A percentile compares a stretch with the other conserved stretches of the same genome.
Conservation (phyloP, 2,329 filamentous ascomycete genomes). For the Talaromyces funiculosus region DNA sequence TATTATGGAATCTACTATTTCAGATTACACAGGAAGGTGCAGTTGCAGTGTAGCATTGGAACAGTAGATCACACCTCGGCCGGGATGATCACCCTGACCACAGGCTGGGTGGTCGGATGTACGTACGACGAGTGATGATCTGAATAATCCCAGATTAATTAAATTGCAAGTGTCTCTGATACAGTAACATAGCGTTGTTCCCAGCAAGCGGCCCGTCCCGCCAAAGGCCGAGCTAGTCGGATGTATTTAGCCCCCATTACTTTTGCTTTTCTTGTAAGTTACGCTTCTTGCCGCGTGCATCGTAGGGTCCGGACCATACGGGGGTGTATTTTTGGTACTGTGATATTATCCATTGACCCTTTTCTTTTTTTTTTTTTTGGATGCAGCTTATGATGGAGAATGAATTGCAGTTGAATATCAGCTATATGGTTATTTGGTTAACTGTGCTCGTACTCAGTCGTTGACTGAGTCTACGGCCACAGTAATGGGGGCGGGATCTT, state of each 20-base stretch:
- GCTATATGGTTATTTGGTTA: neutral
- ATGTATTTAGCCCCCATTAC: neutral
- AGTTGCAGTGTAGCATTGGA: neutral
- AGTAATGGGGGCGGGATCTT: too few species aligned
- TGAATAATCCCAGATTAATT: neutral
- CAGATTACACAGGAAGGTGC: neutral
- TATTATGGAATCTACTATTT: neutral
- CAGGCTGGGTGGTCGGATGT: neutral
- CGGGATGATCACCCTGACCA: neutral
- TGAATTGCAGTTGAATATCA: neutral
- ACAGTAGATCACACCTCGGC: neutral
- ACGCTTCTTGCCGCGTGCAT: neutral
- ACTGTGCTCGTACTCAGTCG: neutral
- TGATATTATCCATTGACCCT: too few species aligned
- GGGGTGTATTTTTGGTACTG: neutral
- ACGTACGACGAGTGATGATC: neutral
- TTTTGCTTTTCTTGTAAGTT: neutral
- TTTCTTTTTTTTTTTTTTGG: too few species aligned
- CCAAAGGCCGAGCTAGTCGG: neutral
- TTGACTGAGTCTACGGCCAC: neutral
- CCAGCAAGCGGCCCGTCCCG: conserved; percentile 15
- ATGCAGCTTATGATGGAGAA: neutral
- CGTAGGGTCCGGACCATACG: neutral
- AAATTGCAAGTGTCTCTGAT: neutral
- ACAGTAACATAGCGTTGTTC: neutral